These are phyloP conservation scores for Pilatotrama ljubarskyi DNA, from an alignment of 768 basidiomycete genomes.

Conservation along the genomic window DNA sequence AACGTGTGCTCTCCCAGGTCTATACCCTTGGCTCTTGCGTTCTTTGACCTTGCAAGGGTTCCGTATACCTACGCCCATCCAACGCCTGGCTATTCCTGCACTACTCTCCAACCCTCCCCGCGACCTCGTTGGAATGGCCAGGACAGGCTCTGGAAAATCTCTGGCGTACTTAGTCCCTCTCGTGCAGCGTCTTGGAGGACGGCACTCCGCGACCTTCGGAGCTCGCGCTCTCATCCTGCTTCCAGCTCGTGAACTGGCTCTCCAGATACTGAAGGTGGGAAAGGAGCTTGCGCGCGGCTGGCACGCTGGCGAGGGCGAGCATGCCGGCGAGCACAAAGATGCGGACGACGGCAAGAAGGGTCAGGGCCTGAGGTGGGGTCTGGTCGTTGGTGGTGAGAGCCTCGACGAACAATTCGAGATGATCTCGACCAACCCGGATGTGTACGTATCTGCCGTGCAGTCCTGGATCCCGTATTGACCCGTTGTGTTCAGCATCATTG, in stretches of 20 bases:
- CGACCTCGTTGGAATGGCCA: conserved; percentile 97
- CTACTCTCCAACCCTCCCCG: conserved; percentile 82
- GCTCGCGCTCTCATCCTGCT: conserved; percentile 86
- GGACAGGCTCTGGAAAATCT: conserved; percentile 97
- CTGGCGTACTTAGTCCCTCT: conserved; percentile 95
- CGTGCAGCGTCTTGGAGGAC: conserved; percentile 79
- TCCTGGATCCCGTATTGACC: conserved; percentile 5
- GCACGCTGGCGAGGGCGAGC: conserved; percentile 57
- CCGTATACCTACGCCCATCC: conserved; percentile 94
- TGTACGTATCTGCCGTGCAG: conserved; percentile 56
- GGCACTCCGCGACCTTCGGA: conserved; percentile 78
- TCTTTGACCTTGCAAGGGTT: conserved; percentile 91
- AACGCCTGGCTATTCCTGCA: conserved; percentile 84
- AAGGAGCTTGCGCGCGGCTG: conserved; percentile 91
- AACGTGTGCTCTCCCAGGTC: no score
- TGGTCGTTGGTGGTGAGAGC: conserved; percentile 94
- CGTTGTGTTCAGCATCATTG: conserved; percentile 75
- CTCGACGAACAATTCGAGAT: conserved; percentile 96
- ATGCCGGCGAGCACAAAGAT: conserved; percentile 64
- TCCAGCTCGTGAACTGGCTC: conserved; percentile 90
- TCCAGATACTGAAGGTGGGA: conserved; percentile 92
- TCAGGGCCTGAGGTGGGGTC: conserved; percentile 80
- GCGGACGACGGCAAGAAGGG: conserved; percentile 55
- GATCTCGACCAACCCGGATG: conserved; percentile 91
- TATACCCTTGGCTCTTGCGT: conserved; percentile 80